phyloP scores from a whole-genome alignment of 805 yeast species.

The Ogataea allantospora region DNA sequence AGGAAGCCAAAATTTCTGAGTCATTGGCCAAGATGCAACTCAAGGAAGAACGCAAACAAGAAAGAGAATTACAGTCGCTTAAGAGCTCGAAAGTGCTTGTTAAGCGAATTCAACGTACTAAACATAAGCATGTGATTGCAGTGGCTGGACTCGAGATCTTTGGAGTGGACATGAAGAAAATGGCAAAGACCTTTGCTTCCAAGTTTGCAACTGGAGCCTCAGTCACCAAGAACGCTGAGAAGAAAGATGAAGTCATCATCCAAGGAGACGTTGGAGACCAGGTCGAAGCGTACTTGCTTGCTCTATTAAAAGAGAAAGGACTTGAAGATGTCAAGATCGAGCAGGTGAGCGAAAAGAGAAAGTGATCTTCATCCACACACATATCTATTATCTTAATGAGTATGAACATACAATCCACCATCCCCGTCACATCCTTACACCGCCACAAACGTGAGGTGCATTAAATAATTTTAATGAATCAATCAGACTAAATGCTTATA shows the following conservation, averaged over 20 bases:
- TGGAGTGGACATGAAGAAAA: constrained; percentile 83
- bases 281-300: constrained; percentile 72
- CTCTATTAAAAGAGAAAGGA: constrained; percentile 76
- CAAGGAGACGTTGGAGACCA: constrained; percentile 96
- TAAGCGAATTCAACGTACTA: constrained; percentile 86
- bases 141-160: constrained; percentile 86
- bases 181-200: constrained; percentile 88
- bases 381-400: not conserved
- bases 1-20: constrained; percentile 77
- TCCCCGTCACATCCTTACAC: no score
- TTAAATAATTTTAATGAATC: not conserved
- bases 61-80: constrained; percentile 76
- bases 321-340: constrained; percentile 85
- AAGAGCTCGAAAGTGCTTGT: constrained; percentile 77
- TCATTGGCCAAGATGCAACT: constrained; percentile 83
- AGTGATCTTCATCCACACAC: constrained; percentile 40
- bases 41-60: constrained; percentile 81
- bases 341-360: constrained; percentile 77
- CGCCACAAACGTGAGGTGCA: no score
- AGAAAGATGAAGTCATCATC: constrained; percentile 85
- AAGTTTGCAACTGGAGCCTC: constrained; percentile 96
- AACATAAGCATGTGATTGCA: constrained; percentile 82
- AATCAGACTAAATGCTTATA: no score
- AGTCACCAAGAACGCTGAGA: constrained; percentile 84
- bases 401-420: not conserved